Evolutionary conservation across 768 basidiomycete genomes (phyloP), one percentile per base, ranked within the genome.

Genomic region (Dendrothele bispora): DNA sequence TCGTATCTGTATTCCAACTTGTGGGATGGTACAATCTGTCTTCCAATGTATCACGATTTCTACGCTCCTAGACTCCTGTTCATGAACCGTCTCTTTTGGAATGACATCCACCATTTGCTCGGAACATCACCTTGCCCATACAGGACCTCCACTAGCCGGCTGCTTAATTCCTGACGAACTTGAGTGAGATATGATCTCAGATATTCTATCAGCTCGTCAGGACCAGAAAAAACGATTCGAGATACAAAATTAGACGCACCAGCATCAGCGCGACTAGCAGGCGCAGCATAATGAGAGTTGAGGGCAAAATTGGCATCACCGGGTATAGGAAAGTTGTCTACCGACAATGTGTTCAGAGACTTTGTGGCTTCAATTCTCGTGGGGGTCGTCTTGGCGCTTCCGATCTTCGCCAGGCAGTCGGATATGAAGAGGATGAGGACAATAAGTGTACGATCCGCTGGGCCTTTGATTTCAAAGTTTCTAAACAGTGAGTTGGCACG

Each of bases 61-160:
- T 75, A 88, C 61, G 79, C 78, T 49, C 83, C 85, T 64, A 92
- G 66, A 66, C 89, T 91, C 63, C 91, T 84, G 71, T 91, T 91
- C 91, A 93, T 93, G 80, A 93, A 93, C 21, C 91, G 82, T 62
- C 95, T 81, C 80, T 97, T 98, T 69, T 95, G 93, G 83, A 98
- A 99, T 18, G 91, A 89, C 92, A 98, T 95, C 97, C 97, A 99
- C 97, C 97, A 99, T 68, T 99, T 99, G 77, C 89, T 97, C 5
- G 97, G 95, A 65, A 91, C 87, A 3, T 89, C 87, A 5, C 94
- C 94, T 63, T 95, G 92, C 30, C 86, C 91, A 65, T 99, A 99
- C 40, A 99, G 72, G 43, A 83, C 77, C 60, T 95, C 93, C 12
- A 93, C 82, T 41, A 99, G 69, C 25, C 97, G 82, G 7, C 84